phyloP scores from a whole-genome alignment of 1,284 basidiomycete species.

The Apiotrichum gracile region DNA sequence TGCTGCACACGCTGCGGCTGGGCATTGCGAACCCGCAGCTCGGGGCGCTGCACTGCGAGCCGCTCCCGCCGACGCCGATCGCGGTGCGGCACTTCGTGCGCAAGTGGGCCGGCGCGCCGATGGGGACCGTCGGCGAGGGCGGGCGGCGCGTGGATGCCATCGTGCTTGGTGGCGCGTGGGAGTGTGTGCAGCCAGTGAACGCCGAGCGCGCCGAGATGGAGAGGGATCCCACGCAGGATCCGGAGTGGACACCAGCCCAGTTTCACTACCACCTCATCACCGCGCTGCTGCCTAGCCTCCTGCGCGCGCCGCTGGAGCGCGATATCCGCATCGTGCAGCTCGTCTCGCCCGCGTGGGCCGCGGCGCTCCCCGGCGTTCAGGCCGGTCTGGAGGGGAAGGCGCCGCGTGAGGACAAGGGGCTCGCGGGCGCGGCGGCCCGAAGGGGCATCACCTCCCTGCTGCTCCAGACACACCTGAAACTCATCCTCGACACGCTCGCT shows the following conservation, averaged over 20 bases:
- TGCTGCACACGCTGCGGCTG: conserved; percentile 43
- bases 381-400: conserved; percentile 1
- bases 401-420: neutral
- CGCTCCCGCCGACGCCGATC: conserved; percentile 33
- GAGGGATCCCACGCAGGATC: conserved; percentile 1
- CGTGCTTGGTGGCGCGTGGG: conserved; percentile 43
- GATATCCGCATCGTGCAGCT: conserved; percentile 76
- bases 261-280: conserved; percentile 64
- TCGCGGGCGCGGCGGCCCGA: conserved; percentile 16
- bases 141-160: conserved; percentile 45
- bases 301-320: conserved; percentile 71
- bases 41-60: conserved; percentile 43
- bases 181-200: conserved; percentile 8
- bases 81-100: conserved; percentile 38
- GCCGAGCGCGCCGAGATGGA: neutral
- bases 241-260: conserved; percentile 38
- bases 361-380: conserved; percentile 55
- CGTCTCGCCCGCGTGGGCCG: conserved; percentile 77
- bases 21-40: conserved; percentile 26
- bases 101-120: conserved; percentile 35
- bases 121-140: conserved; percentile 36
- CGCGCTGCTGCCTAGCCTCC: conserved; percentile 65
- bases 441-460: conserved; percentile 33
- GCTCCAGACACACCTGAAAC: conserved; percentile 35
- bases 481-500: conserved; percentile 42